Base-by-base conservation (phyloP, 208 protist genomes). In the Crithidia acanthocephali region DNA sequence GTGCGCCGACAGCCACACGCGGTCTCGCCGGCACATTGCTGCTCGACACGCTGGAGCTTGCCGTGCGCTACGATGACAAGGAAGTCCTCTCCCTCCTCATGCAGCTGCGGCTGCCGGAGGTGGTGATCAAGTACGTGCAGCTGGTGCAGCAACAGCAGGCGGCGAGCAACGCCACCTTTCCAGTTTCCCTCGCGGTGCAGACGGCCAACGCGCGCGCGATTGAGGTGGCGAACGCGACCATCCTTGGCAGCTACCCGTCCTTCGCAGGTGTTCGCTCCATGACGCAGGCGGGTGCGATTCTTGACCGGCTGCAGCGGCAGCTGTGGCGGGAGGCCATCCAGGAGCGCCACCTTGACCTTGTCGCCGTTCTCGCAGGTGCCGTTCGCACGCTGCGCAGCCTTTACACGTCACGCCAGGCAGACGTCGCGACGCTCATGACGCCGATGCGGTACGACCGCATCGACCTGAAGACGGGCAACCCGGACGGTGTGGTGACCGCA, bases 401-500 rank as follows among this genome's bases (percentile, higher is more conserved):
- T 37, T 80, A 84, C 59, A 63, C 27, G 13, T 51, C 63, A 1
- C 28, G 51, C 1, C 47, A 71, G 2, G 23, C 37, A 4, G 60
- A 64, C 5, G 73, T 69, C 22, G 57, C 60, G 15, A 10, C 67
- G 33, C 79, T 81, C 16, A 47, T 95, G 55, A 76, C 67, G 35
- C 74, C 70, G 23, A 80, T 89, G 66, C 80, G 83, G 22, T 95
- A 95, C 75, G 85, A 95, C 76, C 90, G 86, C 30, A 81, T 95
- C 32, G 83, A 95, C 56, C 45, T 76, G 20, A 63, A 64, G n/a
- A 95, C 77, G 28, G 90, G 90, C 9, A 44, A 91, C 62, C 83
- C 85, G 20, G 90, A 95, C 45, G 85, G 80, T 8, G 76, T 84
- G 51, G 45, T 62, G 15, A 45, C 6, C n/a, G 53, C n/a, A n/a